A percentile compares a stretch with the other conserved stretches of the same genome.
These are phyloP conservation scores for Candida sithepensis DNA, from an alignment of 805 yeast species.

Conservation along the genomic window DNA sequence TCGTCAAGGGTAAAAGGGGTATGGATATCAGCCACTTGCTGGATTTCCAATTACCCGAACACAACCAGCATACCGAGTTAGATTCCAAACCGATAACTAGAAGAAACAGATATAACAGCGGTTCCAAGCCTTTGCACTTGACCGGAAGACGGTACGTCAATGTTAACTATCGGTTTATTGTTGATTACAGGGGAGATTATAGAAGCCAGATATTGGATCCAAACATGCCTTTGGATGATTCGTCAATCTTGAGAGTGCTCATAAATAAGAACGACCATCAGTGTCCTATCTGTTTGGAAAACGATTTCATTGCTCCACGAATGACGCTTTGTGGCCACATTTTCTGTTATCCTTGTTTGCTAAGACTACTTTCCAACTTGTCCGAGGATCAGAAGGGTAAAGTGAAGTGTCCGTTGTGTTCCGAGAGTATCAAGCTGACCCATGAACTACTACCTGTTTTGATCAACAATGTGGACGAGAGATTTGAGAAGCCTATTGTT, in stretches of 20 bases:
- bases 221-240: conserved; percentile 62
- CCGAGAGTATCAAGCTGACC: conserved; percentile 48
- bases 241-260: conserved; percentile 65
- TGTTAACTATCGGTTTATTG: conserved; percentile 78
- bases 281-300: conserved; percentile 90
- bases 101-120: conserved; percentile 27
- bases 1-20: conserved; percentile 26
- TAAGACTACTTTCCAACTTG: conserved; percentile 60
- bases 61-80: conserved; percentile 16
- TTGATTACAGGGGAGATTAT: conserved; percentile 59
- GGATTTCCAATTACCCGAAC: conserved; percentile 50
- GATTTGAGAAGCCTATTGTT: conserved; percentile 54
- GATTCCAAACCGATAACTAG: conserved; percentile 9
- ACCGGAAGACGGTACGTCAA: conserved; percentile 71
- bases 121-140: conserved; percentile 38
- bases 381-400: conserved; percentile 40
- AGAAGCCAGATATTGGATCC: conserved; percentile 65
- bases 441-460: conserved; percentile 66
- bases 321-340: conserved; percentile 96
- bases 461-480: conserved; percentile 45
- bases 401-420: conserved; percentile 81
- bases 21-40: conserved; percentile 57
- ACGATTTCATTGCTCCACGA: conserved; percentile 84
- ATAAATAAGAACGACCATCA: conserved; percentile 61
- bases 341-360: conserved; percentile 77